Evolutionary conservation across 2,329 filamentous ascomycete species (phyloP), one percentile per base, ranked within the genome.

Genomic region (Karstenula rhodostoma): DNA sequence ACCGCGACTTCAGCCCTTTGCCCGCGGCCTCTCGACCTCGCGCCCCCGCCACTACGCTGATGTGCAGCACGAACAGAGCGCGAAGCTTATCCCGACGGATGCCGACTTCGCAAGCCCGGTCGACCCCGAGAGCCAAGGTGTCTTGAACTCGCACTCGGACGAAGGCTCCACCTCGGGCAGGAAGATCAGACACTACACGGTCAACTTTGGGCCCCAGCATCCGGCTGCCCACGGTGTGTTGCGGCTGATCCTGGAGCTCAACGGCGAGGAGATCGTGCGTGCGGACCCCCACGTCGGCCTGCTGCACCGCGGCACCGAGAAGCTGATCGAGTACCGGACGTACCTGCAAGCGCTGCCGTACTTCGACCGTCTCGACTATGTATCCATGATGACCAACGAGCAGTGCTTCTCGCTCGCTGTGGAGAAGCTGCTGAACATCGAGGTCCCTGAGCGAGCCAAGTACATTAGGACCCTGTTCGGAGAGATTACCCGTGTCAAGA

Each of bases 381-480:
- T 97, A 71, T 97, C 93, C 74, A 99, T 99, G 96, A 99, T 99
- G 95, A 99, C 95, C 75, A 99, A 99, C 81, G 95, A 99, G 86
- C 95, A 99, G 83, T 97, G 93, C 77, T 99, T 93, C 81, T 89
- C 93, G 40, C 86, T 99, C 68, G 95, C 93, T 22, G 94, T 98
- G 58, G 95, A 99, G 87, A 99, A 99, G 86, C 86, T 99, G 62
- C 85, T 99, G 73, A 99, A 99, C 80, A 85, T 99, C 67, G 96
- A 99, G 79, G 92, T 99, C 66, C 95, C 95, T 25, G 91, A 95
- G 67, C 87, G 95, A 75, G 95, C 95, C 72, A 98, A 99, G 84
- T 99, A 90, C 84, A 99, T 99, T 77, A 88, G 95, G 68, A 98
- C 94, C 35, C 0, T 99, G 83, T 99, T 99, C 79, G 95, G 88